Conservation (phyloP, 768 basidiomycete species). For the Kwoniella sp. region DNA sequence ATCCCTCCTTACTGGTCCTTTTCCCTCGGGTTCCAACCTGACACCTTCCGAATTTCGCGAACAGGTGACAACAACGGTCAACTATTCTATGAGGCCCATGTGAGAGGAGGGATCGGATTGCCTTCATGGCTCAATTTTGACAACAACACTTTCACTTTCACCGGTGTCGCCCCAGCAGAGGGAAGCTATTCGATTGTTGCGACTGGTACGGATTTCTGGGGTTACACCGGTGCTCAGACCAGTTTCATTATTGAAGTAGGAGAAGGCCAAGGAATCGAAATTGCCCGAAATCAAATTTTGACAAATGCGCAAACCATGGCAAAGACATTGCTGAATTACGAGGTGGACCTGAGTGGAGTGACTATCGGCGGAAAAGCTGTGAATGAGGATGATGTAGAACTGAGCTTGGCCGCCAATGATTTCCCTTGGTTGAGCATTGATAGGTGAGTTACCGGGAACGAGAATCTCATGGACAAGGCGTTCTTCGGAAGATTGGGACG, state of each 20-base stretch:
- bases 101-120: conserved; percentile 67
- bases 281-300: conserved; percentile 29
- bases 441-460: conserved; percentile 39
- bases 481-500: no score
- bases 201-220: conserved; percentile 73
- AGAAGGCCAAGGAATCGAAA: conserved; percentile 38
- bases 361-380: conserved; percentile 66
- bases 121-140: conserved; percentile 80
- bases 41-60: conserved; percentile 64
- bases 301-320: conserved; percentile 69
- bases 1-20: conserved; percentile 89
- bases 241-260: conserved; percentile 65
- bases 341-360: conserved; percentile 55
- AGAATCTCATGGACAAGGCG: background rate
- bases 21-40: conserved; percentile 76
- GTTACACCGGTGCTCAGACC: conserved; percentile 67
- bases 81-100: conserved; percentile 66
- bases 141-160: conserved; percentile 70
- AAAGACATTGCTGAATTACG: conserved; percentile 62
- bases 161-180: conserved; percentile 70
- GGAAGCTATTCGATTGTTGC: conserved; percentile 62
- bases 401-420: conserved; percentile 66
- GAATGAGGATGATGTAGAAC: conserved; percentile 64
- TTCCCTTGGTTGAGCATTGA: conserved; percentile 64
- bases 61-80: conserved; percentile 57